Evolutionary conservation across 306 rosid genomes (phyloP).

Genomic region (Cicer judaicum): DNA sequence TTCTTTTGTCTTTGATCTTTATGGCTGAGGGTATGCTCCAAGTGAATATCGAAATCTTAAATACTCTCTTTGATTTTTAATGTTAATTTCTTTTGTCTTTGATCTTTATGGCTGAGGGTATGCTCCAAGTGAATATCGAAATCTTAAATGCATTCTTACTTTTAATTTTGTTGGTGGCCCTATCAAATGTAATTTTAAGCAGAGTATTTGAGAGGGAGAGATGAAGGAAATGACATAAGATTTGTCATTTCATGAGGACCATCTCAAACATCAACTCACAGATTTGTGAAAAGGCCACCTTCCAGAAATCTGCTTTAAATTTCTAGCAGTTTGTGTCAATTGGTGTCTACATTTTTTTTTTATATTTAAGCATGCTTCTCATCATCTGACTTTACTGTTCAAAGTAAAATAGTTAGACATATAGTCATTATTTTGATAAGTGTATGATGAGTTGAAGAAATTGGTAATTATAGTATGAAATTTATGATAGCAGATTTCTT

Average conservation of each 20-base stretch:
- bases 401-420: neutral
- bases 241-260: slow-evolving; percentile 53
- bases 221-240: slow-evolving; percentile 48
- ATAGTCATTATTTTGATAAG: neutral
- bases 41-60: neutral
- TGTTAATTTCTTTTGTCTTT: neutral
- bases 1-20: neutral
- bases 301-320: slow-evolving; percentile 40
- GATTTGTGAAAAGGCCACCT: slow-evolving; percentile 41
- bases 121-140: neutral
- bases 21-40: neutral
- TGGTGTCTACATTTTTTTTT: slow-evolving; percentile 39
- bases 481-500: slow-evolving; percentile 12
- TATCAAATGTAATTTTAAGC: neutral
- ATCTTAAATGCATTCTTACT: neutral
- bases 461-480: neutral
- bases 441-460: neutral
- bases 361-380: neutral
- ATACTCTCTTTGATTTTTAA: neutral
- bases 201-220: slow-evolving; percentile 46
- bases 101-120: slow-evolving; percentile 3
- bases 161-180: neutral
- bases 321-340: slow-evolving; percentile 41
- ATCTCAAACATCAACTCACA: slow-evolving; percentile 45
- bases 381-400: neutral